Conservation (phyloP, 148 eudicot genomes). For the Amaranthus hypochondriacus region DNA sequence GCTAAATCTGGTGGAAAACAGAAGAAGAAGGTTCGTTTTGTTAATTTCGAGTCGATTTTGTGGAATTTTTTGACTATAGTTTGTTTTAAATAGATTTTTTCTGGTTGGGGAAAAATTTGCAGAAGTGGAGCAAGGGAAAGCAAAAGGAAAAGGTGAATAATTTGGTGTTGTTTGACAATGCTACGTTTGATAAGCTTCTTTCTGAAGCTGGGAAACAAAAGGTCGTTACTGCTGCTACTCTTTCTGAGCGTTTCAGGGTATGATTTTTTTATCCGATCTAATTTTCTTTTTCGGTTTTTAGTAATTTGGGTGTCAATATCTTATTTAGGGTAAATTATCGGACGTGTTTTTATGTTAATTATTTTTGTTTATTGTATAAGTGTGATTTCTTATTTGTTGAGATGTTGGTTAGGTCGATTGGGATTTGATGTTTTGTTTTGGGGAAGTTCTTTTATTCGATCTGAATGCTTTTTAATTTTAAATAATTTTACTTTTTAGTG, state of each 20-base stretch:
- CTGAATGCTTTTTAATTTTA: too few species aligned
- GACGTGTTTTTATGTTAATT: neutral
- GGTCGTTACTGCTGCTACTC: constrained; percentile 82
- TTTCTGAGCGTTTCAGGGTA: constrained; percentile 90
- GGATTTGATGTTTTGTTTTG: too few species aligned
- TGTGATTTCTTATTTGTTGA: neutral
- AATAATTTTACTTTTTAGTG: too few species aligned
- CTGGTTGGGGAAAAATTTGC: constrained; percentile 14
- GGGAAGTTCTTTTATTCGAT: too few species aligned
- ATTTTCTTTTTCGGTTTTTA: neutral
- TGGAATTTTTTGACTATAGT: neutral
- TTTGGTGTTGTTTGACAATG: constrained; percentile 86
- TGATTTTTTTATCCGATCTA: neutral
- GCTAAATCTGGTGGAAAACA: constrained; percentile 98
- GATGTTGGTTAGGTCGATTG: too few species aligned
- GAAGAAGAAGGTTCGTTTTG: constrained; percentile 72
- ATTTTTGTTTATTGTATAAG: too few species aligned
- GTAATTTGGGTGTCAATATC: neutral
- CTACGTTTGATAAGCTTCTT: constrained; percentile 75
- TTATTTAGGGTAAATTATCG: too few species aligned
- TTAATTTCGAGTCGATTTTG: neutral
- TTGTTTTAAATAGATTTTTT: neutral
- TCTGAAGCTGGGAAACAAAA: constrained; percentile 74
- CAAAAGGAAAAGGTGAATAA: constrained; percentile 99
- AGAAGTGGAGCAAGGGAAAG: constrained; percentile 99